Evolutionary conservation across 768 basidiomycete genomes (phyloP).

Genomic region (button mushroom (Agaricus bisporus)): DNA sequence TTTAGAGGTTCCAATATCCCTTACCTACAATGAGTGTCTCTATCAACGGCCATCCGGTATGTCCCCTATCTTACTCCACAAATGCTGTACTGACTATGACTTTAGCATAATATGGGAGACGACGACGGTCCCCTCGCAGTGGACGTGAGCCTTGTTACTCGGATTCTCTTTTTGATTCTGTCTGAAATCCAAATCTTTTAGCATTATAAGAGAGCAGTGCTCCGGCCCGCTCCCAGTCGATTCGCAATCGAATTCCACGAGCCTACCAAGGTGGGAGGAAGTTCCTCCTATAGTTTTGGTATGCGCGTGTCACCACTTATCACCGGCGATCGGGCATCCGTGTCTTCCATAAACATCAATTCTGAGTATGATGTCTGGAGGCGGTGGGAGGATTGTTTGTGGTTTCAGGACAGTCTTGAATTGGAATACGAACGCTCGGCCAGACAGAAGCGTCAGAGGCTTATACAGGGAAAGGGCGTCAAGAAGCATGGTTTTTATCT

Average conservation of each 20-base stretch:
- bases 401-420: conserved; percentile 68
- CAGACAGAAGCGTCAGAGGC: conserved; percentile 59
- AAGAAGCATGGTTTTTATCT: conserved; percentile 69
- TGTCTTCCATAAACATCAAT: conserved; percentile 28
- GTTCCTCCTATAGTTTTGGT: conserved; percentile 50
- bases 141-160: conserved; percentile 16
- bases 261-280: conserved; percentile 60
- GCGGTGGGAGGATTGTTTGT: conserved; percentile 78
- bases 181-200: conserved; percentile 18
- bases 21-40: background rate
- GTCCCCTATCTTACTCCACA: background rate
- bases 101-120: conserved; percentile 17
- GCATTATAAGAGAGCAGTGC: conserved; percentile 58
- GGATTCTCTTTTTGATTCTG: background rate
- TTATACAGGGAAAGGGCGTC: conserved; percentile 68
- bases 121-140: conserved; percentile 19
- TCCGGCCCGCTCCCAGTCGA: conserved; percentile 48
- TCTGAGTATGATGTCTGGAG: conserved; percentile 71
- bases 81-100: background rate
- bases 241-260: conserved; percentile 57
- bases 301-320: conserved; percentile 49
- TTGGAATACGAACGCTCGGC: conserved; percentile 57
- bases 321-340: conserved; percentile 30
- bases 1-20: no score
- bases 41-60: background rate